Evolutionary conservation across 441 rosid species (phyloP).

Genomic region (Eutrema salsugineum): DNA sequence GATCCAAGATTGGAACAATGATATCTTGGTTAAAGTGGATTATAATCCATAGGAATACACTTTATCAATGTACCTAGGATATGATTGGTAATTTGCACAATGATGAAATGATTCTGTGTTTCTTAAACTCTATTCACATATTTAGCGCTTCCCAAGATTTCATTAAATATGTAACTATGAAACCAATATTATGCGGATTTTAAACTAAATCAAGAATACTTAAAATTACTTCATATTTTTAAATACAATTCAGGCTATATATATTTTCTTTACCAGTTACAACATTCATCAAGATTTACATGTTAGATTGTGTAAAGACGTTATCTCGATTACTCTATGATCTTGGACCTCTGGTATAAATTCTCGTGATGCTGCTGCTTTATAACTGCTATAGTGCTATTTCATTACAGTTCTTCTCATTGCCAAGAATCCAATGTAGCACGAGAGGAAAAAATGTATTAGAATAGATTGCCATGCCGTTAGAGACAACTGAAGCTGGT

Average conservation of each 20-base stretch:
- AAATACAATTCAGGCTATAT: background rate
- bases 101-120: background rate
- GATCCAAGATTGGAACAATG: background rate
- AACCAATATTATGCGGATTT: background rate
- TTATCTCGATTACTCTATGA: background rate
- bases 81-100: background rate
- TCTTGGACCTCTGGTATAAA: background rate
- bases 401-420: background rate
- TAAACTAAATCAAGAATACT: background rate
- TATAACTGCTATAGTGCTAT: background rate
- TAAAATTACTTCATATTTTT: background rate
- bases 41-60: too few species aligned
- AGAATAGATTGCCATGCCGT: background rate
- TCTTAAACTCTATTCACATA: background rate
- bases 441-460: background rate
- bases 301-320: background rate
- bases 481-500: background rate
- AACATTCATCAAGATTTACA: background rate
- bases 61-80: background rate
- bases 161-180: background rate
- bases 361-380: background rate
- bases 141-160: background rate
- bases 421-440: background rate
- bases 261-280: too few species aligned
- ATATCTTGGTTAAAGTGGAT: background rate